Base-by-base conservation (phyloP, 2,329 filamentous ascomycete species). In the Aspergillus sp. region DNA sequence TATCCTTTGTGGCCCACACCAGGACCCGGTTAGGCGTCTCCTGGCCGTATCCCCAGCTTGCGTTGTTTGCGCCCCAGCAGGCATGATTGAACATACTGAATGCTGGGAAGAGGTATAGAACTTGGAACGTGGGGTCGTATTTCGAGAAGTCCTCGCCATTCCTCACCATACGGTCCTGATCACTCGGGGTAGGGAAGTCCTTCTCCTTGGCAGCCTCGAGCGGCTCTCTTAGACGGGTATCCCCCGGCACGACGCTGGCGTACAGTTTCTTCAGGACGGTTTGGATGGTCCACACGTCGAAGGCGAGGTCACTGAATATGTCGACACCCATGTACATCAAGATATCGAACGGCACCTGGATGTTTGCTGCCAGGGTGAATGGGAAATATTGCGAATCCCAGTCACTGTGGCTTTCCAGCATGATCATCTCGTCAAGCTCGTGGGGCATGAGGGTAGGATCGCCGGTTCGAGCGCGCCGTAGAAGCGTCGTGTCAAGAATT, bases 231-330 rank as follows among this genome's bases (percentile, higher is more conserved):
- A 17, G 40, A 22, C 19, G 40, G 3, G 11, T 13, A 6, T 20
- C 40, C 11, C 19, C 40, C 4, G 68, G 66, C 3, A 72, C 54
- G 13, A 55, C 65, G 42, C 67, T 65, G 20, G 63, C 47, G 1
- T 69, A 56, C 2, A 73, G 51, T 49, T 72, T 73, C 17, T 64
- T 54, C 14, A 72, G 45, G 4, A 68, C 61, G 1, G 56, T 58
- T 32, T 73, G 70, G 47, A 71, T 68, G 8, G 66, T 60, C 69
- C 70, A 73, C 2, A 67, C 72, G 51, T 73, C 70, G 45, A 72
- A 73, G 5, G 60, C 55, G 16, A 71, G 55, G 44, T 72, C 66
- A 10, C 65, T 58, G 56, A 71, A 72, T 14, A 72, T 71, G 40
- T 73, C 62, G 7, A 73, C 66, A 2, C 70, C 70, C 13, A 73